phyloP scores from a whole-genome alignment of 495 filamentous ascomycete species.

The Bryoglossum gracile region DNA sequence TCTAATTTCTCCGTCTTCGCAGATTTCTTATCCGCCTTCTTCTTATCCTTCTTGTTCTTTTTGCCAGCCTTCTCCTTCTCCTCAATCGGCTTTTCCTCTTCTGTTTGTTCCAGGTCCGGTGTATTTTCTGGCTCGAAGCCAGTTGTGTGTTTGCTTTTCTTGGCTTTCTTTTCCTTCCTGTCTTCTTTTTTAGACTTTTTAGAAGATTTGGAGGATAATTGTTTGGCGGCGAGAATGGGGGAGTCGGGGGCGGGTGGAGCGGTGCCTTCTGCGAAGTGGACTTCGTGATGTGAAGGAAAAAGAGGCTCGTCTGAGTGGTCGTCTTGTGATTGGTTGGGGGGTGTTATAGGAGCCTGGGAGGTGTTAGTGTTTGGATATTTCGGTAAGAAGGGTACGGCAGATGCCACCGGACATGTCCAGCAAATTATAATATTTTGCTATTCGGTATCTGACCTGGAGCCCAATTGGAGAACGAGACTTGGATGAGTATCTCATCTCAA shows the following conservation, averaged over 20 bases:
- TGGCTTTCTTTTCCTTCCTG: constrained; percentile 6
- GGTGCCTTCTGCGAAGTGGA: constrained; percentile 12
- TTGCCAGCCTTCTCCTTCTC: not conserved
- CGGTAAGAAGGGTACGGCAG: no score
- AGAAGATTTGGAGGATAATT: constrained; percentile 4
- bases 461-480: no score
- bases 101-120: not conserved
- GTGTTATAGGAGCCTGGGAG: no score
- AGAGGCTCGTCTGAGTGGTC: not conserved
- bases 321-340: no score
- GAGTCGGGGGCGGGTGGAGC: constrained; percentile 3
- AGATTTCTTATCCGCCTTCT: constrained; percentile 4
- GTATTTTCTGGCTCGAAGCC: not conserved
- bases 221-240: not conserved
- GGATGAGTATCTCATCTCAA: no score
- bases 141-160: not conserved
- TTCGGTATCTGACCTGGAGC: no score
- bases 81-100: not conserved
- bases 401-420: no score
- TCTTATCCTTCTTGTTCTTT: not conserved
- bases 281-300: no score
- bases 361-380: no score
- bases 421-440: no score
- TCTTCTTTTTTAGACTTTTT: constrained; percentile 18
- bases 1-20: constrained; percentile 6